Base-by-base conservation (phyloP, 805 yeast genomes). In the Sungouiella blattae region DNA sequence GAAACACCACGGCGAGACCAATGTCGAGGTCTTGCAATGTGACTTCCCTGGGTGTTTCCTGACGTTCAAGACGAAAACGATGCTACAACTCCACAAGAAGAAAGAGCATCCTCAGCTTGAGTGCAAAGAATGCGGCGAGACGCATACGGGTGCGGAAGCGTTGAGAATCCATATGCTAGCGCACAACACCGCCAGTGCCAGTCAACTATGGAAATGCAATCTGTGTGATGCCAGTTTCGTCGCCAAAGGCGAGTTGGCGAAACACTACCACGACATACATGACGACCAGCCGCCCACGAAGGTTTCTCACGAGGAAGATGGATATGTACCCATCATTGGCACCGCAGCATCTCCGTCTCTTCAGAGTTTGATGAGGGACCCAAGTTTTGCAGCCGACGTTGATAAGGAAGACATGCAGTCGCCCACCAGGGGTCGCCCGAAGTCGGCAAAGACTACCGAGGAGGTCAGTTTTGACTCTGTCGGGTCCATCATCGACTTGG, bases 141-240 rank as follows among this genome's bases (percentile, higher is more conserved):
- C 73, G 6, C 83, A 88, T 63, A 81, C 83, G 8, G 95, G 94
- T 18, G 76, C 73, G 30, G 66, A 69, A 18, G 93, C 88, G 42
- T 58, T 87, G 32, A 60, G 70, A 12, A 77, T 81, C 65, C 96
- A 89, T 54, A 78, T 83, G 87, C 58, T 69, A 28, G 49, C 52
- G 6, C 96, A 88, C 57, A 79, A 80, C 45, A 20, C 21, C 29
- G 9, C 70, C n/a, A 77, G 71, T 43, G n/a, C n/a, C n/a, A n/a
- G n/a, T n/a, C n/a, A n/a, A n/a, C 59, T 77, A 26, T 85, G 94
- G 91, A 73, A 72, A 37, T 87, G 95, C 59, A 54, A 58, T 1
- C 63, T 64, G 33, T 82, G 89, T 57, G 54, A 61, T 6, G 46
- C 52, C 26, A 62, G 69, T 20, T 83, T 77, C 48, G 68, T 70